These are phyloP conservation scores for Cucurbita moschata DNA, from an alignment of 306 rosid genomes.

Conservation along the genomic window DNA sequence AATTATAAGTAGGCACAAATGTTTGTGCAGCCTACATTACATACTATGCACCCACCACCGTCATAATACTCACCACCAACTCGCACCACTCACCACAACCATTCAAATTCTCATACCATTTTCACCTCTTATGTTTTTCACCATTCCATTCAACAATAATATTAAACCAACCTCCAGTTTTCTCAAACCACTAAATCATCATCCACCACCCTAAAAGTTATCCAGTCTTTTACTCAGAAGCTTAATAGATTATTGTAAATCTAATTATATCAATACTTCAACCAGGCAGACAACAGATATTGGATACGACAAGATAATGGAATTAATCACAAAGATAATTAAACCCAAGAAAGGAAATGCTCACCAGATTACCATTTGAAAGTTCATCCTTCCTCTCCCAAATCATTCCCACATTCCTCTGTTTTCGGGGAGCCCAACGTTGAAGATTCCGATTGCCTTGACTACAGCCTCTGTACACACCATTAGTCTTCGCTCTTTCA, in stretches of 20 bases:
- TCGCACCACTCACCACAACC: not conserved
- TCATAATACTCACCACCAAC: not conserved
- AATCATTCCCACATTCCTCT: conserved; percentile 10
- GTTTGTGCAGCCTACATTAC: not conserved
- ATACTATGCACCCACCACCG: not conserved
- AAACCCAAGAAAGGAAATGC: not conserved
- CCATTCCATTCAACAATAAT: not conserved
- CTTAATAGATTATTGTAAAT: no score
- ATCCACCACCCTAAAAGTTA: no score
- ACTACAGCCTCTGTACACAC: not conserved
- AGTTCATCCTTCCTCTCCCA: conserved; percentile 51
- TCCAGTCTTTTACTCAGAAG: no score
- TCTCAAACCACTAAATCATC: not conserved
- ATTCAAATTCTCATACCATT: not conserved
- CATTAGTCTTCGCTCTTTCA: not conserved
- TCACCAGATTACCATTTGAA: conserved; percentile 19
- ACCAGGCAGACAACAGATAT: not conserved
- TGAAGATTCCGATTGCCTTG: not conserved
- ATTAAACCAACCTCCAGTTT: not conserved
- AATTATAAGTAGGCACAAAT: not conserved
- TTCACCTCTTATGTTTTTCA: no score
- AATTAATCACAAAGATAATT: not conserved
- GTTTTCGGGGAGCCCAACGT: not conserved
- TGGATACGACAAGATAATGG: not conserved
- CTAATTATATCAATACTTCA: no score